phyloP scores from a whole-genome alignment of 2,329 filamentous ascomycete species.

The Exophiala sp. region DNA sequence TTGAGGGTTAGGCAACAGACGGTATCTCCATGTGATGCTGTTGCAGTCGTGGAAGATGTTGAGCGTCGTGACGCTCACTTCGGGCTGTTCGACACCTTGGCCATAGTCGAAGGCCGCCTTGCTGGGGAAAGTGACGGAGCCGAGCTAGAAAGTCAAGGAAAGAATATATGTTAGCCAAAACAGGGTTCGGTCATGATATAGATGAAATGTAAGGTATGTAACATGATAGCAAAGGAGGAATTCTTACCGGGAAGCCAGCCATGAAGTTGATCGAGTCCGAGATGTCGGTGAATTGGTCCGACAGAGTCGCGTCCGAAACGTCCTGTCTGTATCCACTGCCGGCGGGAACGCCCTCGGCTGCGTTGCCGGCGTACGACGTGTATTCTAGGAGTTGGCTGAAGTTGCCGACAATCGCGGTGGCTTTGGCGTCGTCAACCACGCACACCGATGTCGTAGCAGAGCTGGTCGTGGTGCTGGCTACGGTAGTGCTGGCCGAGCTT shows the following conservation, averaged over 20 bases:
- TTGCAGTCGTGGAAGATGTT: slow-evolving; percentile 26
- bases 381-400: slow-evolving; percentile 23
- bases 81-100: slow-evolving; percentile 18
- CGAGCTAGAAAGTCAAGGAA: slow-evolving; percentile 18
- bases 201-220: too few species aligned
- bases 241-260: slow-evolving; percentile 28
- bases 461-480: slow-evolving; percentile 3
- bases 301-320: slow-evolving; percentile 21
- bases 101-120: slow-evolving; percentile 25
- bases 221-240: background rate
- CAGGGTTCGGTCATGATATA: too few species aligned
- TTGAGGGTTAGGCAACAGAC: slow-evolving; percentile 9
- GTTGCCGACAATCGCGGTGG: slow-evolving; percentile 20
- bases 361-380: slow-evolving; percentile 20
- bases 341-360: slow-evolving; percentile 4
- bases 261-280: slow-evolving; percentile 30
- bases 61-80: slow-evolving; percentile 19
- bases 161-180: too few species aligned
- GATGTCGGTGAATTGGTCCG: slow-evolving; percentile 24
- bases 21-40: slow-evolving; percentile 28
- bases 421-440: slow-evolving; percentile 20
- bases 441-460: slow-evolving; percentile 5
- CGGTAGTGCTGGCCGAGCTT: background rate
- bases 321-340: slow-evolving; percentile 22
- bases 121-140: slow-evolving; percentile 24